phyloP scores from a whole-genome alignment of 1,284 basidiomycete species.

The Malassezia arunalokei region DNA sequence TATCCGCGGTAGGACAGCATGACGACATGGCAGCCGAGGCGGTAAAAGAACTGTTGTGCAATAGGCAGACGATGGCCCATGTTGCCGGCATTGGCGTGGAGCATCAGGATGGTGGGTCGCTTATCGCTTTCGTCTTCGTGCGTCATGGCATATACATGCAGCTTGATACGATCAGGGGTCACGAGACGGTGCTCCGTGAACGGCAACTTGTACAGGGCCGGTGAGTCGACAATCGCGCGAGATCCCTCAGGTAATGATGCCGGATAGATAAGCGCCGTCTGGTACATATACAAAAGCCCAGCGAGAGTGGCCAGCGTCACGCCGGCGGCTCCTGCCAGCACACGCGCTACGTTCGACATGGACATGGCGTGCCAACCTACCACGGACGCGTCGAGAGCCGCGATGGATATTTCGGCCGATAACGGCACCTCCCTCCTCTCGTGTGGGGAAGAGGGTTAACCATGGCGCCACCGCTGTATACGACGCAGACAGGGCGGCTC shows the following conservation, averaged over 20 bases:
- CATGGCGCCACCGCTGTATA: conserved; percentile 29
- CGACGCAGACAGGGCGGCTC: conserved; percentile 25
- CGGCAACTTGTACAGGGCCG: conserved; percentile 35
- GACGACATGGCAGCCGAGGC: conserved; percentile 74
- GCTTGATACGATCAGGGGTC: conserved; percentile 34
- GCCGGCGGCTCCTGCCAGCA: conserved; percentile 25
- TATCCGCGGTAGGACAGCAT: conserved; percentile 86
- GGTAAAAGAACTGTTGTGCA: conserved; percentile 68
- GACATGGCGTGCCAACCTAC: conserved; percentile 8
- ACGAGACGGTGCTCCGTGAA: conserved; percentile 30
- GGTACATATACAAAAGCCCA: conserved; percentile 39
- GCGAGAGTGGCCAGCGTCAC: conserved; percentile 32
- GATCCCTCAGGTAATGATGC: conserved; percentile 35
- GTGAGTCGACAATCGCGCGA: conserved; percentile 31
- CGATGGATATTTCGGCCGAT: too few species aligned
- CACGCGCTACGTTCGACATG: conserved; percentile 17
- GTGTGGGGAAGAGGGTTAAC: not conserved
- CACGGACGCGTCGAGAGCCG: not conserved
- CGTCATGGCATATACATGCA: conserved; percentile 35
- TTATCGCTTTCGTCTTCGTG: conserved; percentile 19
- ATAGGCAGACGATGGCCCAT: conserved; percentile 71
- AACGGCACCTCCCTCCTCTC: too few species aligned
- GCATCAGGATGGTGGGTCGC: conserved; percentile 34
- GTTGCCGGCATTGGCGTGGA: conserved; percentile 45
- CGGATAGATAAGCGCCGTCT: conserved; percentile 40